Percentiles rank a stretch among this genome's conserved stretches.
Evolutionary conservation across 2,329 filamentous ascomycete species (phyloP).

Genomic region (Colletotrichum siamense): DNA sequence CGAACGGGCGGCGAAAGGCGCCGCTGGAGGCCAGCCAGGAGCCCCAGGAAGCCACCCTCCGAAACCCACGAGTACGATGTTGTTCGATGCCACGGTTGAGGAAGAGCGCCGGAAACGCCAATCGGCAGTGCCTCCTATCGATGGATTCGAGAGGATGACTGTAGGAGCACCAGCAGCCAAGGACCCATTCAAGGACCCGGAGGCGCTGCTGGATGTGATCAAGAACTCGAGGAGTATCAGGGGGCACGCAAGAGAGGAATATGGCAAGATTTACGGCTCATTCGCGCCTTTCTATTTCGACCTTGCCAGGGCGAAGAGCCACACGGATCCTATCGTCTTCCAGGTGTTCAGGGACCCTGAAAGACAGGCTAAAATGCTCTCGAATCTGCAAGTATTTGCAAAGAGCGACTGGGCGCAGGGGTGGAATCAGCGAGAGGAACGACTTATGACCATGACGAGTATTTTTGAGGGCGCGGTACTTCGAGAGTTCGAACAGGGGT

Average conservation of each 20-base stretch:
- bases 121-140: conserved; percentile 39
- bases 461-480: conserved; percentile 92
- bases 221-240: conserved; percentile 77
- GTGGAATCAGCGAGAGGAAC: conserved; percentile 73
- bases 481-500: conserved; percentile 91
- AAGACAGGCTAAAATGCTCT: conserved; percentile 87
- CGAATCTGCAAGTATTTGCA: conserved; percentile 79
- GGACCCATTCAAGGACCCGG: conserved; percentile 61
- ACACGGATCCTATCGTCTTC: conserved; percentile 84
- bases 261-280: conserved; percentile 87
- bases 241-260: conserved; percentile 87
- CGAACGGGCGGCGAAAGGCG: conserved; percentile 30
- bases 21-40: conserved; percentile 15
- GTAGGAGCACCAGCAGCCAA: conserved; percentile 50
- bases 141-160: conserved; percentile 83
- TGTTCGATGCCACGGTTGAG: conserved; percentile 78
- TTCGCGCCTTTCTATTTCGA: conserved; percentile 90
- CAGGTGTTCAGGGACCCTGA: conserved; percentile 87
- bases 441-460: conserved; percentile 74
- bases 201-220: conserved; percentile 72
- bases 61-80: conserved; percentile 54
- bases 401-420: conserved; percentile 82
- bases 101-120: conserved; percentile 60
- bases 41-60: conserved; percentile 23
- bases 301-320: conserved; percentile 72